These are phyloP conservation scores for Capsicum chinense DNA, from an alignment of 257 asterid genomes.

Conservation along the genomic window DNA sequence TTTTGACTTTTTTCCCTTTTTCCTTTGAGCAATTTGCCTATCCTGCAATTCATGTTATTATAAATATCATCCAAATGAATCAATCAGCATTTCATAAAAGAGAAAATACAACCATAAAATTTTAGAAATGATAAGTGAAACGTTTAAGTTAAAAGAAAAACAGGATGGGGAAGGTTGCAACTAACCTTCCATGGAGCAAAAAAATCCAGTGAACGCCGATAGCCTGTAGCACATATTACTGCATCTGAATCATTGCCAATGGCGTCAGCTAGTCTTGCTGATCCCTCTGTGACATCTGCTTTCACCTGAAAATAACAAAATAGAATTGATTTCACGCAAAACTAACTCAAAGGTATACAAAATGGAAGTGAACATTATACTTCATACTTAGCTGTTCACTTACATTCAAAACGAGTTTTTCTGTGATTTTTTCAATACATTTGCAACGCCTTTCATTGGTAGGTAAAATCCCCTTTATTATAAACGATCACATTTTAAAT, in stretches of 20 bases:
- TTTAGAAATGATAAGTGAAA: neutral
- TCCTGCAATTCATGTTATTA: neutral
- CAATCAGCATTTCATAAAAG: neutral
- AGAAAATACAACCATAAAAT: neutral
- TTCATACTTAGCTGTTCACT: neutral
- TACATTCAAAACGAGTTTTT: neutral
- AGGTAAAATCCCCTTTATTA: neutral
- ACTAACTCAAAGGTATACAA: neutral
- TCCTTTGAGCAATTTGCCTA: neutral
- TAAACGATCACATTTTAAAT: neutral
- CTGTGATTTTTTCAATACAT: neutral
- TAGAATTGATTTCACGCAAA: neutral
- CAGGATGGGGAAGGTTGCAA: neutral
- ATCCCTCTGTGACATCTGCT: constrained; percentile 94
- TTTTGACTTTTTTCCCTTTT: neutral
- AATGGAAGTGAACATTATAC: neutral
- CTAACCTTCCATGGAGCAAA: constrained; percentile 90
- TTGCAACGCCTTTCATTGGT: neutral
- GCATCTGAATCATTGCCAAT: constrained; percentile 92
- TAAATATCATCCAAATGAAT: neutral
- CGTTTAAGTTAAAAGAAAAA: neutral
- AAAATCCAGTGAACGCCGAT: constrained; percentile 80
- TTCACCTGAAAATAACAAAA: constrained; percentile 57
- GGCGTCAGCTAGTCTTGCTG: constrained; percentile 73
- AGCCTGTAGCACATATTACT: constrained; percentile 94